A percentile compares a stretch with the other conserved stretches of the same genome.
These are phyloP conservation scores for Fusarium sp. DNA, from an alignment of 2,329 filamentous ascomycete species.

Conservation along the genomic window DNA sequence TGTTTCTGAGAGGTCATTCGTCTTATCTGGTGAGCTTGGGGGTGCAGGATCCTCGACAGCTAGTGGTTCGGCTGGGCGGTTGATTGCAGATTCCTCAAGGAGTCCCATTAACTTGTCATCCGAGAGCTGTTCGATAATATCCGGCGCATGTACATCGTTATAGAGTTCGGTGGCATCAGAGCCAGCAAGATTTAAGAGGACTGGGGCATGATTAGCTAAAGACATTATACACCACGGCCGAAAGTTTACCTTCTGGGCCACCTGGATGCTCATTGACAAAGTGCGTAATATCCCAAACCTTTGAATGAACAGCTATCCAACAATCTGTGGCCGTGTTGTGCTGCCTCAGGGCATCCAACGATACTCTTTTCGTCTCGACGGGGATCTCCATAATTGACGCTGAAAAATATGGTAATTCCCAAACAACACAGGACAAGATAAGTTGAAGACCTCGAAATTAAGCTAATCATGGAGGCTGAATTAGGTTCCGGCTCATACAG, in stretches of 20 bases:
- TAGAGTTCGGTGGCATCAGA: slow-evolving; percentile 67
- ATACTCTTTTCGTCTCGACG: slow-evolving; percentile 18
- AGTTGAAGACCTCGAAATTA: slow-evolving; percentile 13
- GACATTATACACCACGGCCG: rapidly evolving
- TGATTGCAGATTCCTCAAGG: slow-evolving; percentile 54
- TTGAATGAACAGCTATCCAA: slow-evolving; percentile 77
- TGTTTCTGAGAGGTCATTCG: not conserved
- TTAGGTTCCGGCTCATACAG: not conserved
- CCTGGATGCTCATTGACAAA: slow-evolving; percentile 65
- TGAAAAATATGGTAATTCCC: not conserved
- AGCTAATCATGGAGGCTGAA: slow-evolving; percentile 12
- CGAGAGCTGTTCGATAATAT: slow-evolving; percentile 58
- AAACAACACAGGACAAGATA: not conserved
- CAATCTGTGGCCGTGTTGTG: slow-evolving; percentile 65
- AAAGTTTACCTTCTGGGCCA: slow-evolving; percentile 51
- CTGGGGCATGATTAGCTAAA: slow-evolving; percentile 43
- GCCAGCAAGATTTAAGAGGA: slow-evolving; percentile 66
- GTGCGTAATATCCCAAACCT: slow-evolving; percentile 77
- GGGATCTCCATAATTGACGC: slow-evolving; percentile 25
- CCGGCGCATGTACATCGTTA: slow-evolving; percentile 63
- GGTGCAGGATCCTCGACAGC: not conserved
- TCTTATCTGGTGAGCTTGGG: not conserved
- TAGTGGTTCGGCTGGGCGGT: not conserved
- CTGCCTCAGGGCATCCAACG: slow-evolving; percentile 57
- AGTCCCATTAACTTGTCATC: slow-evolving; percentile 62